phyloP scores from a whole-genome alignment of 228 moss, liverwort and hornwort genomes.

The Sphagnum magellanicum region DNA sequence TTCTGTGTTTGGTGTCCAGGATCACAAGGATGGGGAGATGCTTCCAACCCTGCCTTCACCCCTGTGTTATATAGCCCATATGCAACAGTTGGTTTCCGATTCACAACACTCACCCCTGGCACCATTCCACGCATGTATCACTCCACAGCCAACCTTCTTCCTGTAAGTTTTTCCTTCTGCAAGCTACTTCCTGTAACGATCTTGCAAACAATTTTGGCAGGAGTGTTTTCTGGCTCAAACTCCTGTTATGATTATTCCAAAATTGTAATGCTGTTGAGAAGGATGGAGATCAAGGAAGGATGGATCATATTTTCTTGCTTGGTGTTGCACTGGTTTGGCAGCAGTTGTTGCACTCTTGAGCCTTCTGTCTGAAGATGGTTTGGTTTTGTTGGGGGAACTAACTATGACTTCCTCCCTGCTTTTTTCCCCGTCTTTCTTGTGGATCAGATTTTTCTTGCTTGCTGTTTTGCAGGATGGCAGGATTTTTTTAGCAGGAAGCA shows the following conservation, averaged over 20 bases:
- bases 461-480: slow-evolving; percentile 45
- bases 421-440: too few relatives aligned
- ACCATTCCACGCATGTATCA: slow-evolving; percentile 75
- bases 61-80: slow-evolving; percentile 60
- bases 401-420: too few relatives aligned
- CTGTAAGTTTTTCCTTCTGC: slow-evolving; percentile 12
- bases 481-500: slow-evolving; percentile 75
- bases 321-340: neutral
- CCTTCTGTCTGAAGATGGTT: too few relatives aligned
- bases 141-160: slow-evolving; percentile 64
- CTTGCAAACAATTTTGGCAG: neutral
- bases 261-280: too few relatives aligned
- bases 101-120: slow-evolving; percentile 34
- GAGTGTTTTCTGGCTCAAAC: neutral
- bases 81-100: slow-evolving; percentile 43
- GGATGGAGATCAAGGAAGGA: neutral
- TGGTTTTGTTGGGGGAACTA: too few relatives aligned
- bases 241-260: too few relatives aligned
- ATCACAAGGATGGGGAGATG: slow-evolving; percentile 74
- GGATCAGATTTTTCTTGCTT: neutral
- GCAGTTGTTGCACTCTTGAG: neutral
- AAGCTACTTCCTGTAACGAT: neutral
- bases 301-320: neutral
- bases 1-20: slow-evolving; percentile 16
- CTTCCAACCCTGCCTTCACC: slow-evolving; percentile 45